A percentile compares a stretch with the other conserved stretches of the same genome.
Conservation (phyloP, 108 stramenopile species). For the Epipyxis sp. region DNA sequence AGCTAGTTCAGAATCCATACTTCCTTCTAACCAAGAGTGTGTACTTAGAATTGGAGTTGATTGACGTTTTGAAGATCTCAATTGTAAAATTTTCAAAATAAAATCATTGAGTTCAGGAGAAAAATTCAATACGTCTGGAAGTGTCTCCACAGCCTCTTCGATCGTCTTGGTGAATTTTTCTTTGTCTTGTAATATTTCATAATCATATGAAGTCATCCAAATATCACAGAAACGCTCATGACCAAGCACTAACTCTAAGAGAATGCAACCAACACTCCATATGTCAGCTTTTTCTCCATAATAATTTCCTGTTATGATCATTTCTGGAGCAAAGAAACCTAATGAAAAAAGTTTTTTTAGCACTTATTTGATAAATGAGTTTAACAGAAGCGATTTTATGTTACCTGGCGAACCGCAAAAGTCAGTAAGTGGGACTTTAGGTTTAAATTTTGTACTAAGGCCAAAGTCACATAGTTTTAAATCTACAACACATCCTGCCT, state of each 20-base stretch:
- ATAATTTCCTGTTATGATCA: constrained; percentile 50
- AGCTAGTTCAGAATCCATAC: not conserved
- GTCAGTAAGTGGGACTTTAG: constrained; percentile 41
- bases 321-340: constrained; percentile 69
- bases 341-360: not conserved
- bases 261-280: constrained; percentile 67
- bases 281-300: constrained; percentile 61
- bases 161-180: constrained; percentile 32
- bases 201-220: constrained; percentile 49
- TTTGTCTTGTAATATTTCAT: constrained; percentile 36
- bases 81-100: constrained; percentile 19
- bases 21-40: constrained; percentile 26
- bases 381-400: not conserved
- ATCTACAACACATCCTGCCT: not conserved
- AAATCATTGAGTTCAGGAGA: constrained; percentile 32
- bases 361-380: not conserved
- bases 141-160: constrained; percentile 9
- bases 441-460: constrained; percentile 46
- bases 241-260: constrained; percentile 60
- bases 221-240: constrained; percentile 47
- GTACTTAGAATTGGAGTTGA: not conserved
- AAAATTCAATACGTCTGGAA: constrained; percentile 13
- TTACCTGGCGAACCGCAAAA: constrained; percentile 64
- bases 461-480: constrained; percentile 68
- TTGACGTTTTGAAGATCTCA: constrained; percentile 14